Conservation (phyloP, 257 asterid genomes). For the Solanum ossicruentum region DNA sequence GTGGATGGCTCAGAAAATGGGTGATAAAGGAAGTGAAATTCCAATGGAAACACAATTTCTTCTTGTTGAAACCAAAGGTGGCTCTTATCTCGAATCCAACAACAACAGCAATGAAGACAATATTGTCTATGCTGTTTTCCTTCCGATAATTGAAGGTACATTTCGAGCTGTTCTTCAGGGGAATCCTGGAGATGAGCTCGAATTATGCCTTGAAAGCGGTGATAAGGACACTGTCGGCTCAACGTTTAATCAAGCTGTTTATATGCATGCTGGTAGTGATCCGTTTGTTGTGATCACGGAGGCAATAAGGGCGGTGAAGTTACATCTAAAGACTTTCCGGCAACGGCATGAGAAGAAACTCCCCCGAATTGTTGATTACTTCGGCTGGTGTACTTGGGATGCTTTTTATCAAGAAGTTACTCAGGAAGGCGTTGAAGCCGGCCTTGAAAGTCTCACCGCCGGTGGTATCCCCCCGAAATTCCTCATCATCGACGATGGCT, state of each 20-base stretch:
- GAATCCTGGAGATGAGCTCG: conserved; percentile 45
- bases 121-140: conserved; percentile 43
- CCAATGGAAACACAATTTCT: conserved; percentile 78
- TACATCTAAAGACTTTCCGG: conserved; percentile 49
- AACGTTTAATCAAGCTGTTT: conserved; percentile 43
- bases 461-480: conserved; percentile 66
- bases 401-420: conserved; percentile 80
- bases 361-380: conserved; percentile 59
- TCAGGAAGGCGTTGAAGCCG: conserved; percentile 76
- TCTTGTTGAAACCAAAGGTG: conserved; percentile 45
- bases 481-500: conserved; percentile 80
- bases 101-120: conserved; percentile 22
- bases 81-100: conserved; percentile 35
- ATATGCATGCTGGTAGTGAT: conserved; percentile 51
- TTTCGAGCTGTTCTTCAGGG: conserved; percentile 75
- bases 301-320: conserved; percentile 46
- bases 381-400: conserved; percentile 96
- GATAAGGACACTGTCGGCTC: conserved; percentile 32
- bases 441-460: conserved; percentile 46
- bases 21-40: conserved; percentile 56
- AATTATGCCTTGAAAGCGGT: conserved; percentile 67
- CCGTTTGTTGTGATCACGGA: conserved; percentile 50
- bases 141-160: conserved; percentile 67
- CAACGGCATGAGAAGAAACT: conserved; percentile 56
- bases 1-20: conserved; percentile 98